Percentiles rank a stretch among this genome's conserved stretches.
Evolutionary conservation across 2,329 filamentous ascomycete species (phyloP).

Genomic region (Penicillium sp.): DNA sequence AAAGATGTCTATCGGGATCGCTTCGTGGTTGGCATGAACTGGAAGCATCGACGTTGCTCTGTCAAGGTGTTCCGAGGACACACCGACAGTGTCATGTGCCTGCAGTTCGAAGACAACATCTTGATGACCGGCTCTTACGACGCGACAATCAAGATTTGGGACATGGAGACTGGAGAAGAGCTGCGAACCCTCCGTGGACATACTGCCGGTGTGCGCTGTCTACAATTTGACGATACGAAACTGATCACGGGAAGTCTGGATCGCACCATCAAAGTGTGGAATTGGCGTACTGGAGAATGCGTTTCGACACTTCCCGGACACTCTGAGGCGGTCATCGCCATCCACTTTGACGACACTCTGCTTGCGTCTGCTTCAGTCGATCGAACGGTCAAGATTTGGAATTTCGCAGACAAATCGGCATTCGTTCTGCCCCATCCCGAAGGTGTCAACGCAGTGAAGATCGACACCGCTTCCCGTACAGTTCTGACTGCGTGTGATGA

Average conservation of each 20-base stretch:
- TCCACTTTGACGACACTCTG: conserved; percentile 84
- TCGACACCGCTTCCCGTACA: conserved; percentile 80
- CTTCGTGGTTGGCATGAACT: conserved; percentile 95
- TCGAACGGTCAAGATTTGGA: conserved; percentile 87
- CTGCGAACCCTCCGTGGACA: conserved; percentile 85
- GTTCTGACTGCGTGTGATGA: conserved; percentile 94
- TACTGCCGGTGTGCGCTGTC: conserved; percentile 77
- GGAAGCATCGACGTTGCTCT: conserved; percentile 90
- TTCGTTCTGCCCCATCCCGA: conserved; percentile 81
- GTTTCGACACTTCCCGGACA: conserved; percentile 81
- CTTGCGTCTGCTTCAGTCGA: conserved; percentile 90
- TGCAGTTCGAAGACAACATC: conserved; percentile 84
- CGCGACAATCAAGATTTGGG: conserved; percentile 93
- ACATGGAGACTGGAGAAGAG: conserved; percentile 84
- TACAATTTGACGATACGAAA: conserved; percentile 92
- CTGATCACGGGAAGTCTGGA: conserved; percentile 90
- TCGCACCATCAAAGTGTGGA: conserved; percentile 88
- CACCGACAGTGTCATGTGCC: conserved; percentile 80
- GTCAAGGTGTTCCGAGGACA: conserved; percentile 85
- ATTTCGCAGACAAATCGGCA: conserved; percentile 80
- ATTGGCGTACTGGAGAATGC: conserved; percentile 89
- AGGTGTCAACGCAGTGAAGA: conserved; percentile 94
- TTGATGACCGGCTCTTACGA: conserved; percentile 96
- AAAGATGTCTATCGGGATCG: conserved; percentile 96
- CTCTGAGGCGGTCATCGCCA: conserved; percentile 77